Evolutionary conservation across 1,284 basidiomycete species (phyloP), one percentile per base, ranked within the genome.

Genomic region (Ceratobasidium sp.): DNA sequence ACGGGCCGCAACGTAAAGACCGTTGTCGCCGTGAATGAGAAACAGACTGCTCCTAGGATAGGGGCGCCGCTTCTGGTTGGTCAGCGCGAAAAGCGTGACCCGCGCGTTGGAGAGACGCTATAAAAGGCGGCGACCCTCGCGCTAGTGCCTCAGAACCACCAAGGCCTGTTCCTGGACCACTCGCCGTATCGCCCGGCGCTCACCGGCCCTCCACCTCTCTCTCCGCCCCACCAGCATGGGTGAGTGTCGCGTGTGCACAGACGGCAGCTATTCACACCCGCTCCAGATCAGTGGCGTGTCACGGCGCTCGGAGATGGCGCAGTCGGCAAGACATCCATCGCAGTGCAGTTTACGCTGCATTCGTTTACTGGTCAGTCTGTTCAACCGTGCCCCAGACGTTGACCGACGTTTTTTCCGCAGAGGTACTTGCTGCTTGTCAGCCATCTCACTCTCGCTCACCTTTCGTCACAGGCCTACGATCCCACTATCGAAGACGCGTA

Each of bases 401-500:
- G 49, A 62, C 66, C 43, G 46, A 63, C 58, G 14, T n/a, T 39
- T 29, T 39, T 41, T 59, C n/a, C 39, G 22, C 68, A 61, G 74
- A 75, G 63, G 74, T 75, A 61, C 22, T 61, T 64, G 56, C 19
- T 41, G n/a, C 51, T 29, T 37, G 11, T 68, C 31, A 8, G 16
- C 22, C 41, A 11, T 31, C 16, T 34, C n/a, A 11, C 49, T 43
- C 22, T 56, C 37, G 62, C 59, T 72, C 61, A 64, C 27, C 24
- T 51, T n/a, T 37, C 24, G n/a, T 46, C 31, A 49, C 37, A 76
- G 75, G 72, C 75, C 31, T 81, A 81, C 77, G 80, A 81, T 59
- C 80, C 80, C 0, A 81, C 80, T 19, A 81, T 81, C 66, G 80
- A 81, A 74, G 80, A 81, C 61, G 80, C 80, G 51, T 81, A 81